Percentiles rank a stretch among this genome's conserved stretches.
phyloP scores from a whole-genome alignment of 2,329 filamentous ascomycete species.

The Ceratocystis harringtonii region DNA sequence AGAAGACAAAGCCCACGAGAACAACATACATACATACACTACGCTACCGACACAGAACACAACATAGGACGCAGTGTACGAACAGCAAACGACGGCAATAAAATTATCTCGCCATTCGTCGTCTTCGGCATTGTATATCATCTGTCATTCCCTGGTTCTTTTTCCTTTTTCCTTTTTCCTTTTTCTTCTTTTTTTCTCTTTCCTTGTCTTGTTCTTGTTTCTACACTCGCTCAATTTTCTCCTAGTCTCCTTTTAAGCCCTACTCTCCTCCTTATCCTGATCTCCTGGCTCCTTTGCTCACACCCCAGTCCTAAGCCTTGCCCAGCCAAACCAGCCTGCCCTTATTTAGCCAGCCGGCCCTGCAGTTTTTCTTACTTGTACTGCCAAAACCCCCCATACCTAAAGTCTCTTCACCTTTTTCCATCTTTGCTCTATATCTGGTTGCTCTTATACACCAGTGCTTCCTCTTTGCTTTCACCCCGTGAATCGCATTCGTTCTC shows the following conservation, averaged over 20 bases:
- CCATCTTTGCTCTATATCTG: background rate
- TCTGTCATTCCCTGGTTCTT: background rate
- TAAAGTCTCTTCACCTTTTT: background rate
- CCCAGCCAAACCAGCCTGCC: background rate
- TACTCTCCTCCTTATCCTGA: too few relatives aligned
- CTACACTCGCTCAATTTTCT: too few relatives aligned
- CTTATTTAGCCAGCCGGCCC: constrained; percentile 2
- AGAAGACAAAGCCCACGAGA: too few relatives aligned
- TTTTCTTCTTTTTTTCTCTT: background rate
- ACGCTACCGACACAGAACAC: too few relatives aligned
- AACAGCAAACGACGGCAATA: too few relatives aligned
- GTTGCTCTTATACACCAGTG: background rate
- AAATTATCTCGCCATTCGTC: too few relatives aligned
- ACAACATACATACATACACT: too few relatives aligned
- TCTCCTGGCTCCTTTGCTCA: too few relatives aligned
- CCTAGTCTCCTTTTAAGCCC: too few relatives aligned
- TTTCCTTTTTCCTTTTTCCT: background rate
- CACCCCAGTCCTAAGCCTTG: background rate
- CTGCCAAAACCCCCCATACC: background rate
- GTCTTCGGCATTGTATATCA: background rate
- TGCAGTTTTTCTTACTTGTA: background rate
- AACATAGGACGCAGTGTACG: too few relatives aligned
- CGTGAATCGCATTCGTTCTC: constrained; percentile 25
- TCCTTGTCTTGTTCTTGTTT: background rate
- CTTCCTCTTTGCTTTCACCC: constrained; percentile 20